Evolutionary conservation across 2,329 filamentous ascomycete genomes (phyloP).

Genomic region (Epichloe baconii): DNA sequence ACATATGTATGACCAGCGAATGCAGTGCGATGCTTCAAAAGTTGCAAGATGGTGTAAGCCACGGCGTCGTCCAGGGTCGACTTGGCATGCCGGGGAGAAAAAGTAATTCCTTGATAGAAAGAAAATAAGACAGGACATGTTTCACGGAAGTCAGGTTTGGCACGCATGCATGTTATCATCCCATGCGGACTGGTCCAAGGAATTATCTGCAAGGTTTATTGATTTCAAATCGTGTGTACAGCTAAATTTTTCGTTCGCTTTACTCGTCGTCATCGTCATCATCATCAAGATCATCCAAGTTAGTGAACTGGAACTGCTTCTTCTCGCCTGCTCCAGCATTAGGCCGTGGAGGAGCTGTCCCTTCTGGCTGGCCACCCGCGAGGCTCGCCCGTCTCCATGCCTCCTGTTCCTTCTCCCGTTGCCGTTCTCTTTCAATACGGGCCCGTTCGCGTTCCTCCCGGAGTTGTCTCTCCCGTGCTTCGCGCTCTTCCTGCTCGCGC

Average conservation of each 20-base stretch:
- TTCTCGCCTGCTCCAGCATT: constrained; percentile 22
- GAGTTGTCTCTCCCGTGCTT: constrained; percentile 29
- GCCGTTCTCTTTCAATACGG: constrained; percentile 29
- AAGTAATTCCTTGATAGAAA: background rate
- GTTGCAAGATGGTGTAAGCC: background rate
- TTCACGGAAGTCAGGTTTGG: background rate
- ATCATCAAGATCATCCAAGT: constrained; percentile 39
- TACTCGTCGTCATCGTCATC: constrained; percentile 26
- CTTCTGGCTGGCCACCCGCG: constrained; percentile 13
- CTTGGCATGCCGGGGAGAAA: background rate
- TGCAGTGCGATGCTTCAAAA: constrained; percentile 7
- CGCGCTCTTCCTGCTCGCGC: constrained; percentile 30
- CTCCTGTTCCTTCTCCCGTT: constrained; percentile 28
- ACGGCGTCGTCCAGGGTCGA: background rate
- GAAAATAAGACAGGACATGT: background rate
- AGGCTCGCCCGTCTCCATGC: constrained; percentile 28
- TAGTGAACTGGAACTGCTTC: constrained; percentile 45
- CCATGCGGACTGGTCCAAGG: background rate
- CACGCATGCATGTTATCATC: background rate
- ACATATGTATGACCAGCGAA: constrained; percentile 19
- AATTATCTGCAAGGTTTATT: background rate
- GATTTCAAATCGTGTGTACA: background rate
- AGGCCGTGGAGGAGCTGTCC: constrained; percentile 14
- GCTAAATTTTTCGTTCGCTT: background rate
- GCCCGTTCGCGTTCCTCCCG: constrained; percentile 26